Evolutionary conservation across 441 rosid species (phyloP).

Genomic region (Codiaeum variegatum): DNA sequence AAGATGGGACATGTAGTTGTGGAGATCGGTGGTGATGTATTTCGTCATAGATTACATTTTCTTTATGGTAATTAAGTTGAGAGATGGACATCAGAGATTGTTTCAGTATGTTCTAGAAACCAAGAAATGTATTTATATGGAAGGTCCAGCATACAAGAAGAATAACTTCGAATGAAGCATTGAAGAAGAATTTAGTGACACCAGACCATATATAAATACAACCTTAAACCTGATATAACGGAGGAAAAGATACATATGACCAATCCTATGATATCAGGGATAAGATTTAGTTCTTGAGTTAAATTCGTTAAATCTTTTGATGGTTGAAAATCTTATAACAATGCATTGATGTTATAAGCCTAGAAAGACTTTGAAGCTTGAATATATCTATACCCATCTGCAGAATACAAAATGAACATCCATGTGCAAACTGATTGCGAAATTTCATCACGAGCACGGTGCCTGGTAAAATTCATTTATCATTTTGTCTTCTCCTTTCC

Average conservation of each 20-base stretch:
- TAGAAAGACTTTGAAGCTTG: neutral
- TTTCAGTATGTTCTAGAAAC: neutral
- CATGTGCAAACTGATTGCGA: neutral
- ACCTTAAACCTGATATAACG: neutral
- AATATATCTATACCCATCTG: neutral
- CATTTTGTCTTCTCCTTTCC: neutral
- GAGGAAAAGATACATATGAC: neutral
- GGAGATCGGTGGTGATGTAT: constrained; percentile 52
- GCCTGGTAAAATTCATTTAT: neutral
- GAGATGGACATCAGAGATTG: neutral
- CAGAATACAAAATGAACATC: neutral
- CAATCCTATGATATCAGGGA: neutral
- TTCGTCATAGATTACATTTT: neutral
- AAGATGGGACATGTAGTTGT: constrained; percentile 60
- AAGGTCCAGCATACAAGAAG: neutral
- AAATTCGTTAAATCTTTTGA: neutral
- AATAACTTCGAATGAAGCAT: neutral
- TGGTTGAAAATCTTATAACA: neutral
- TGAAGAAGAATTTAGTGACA: neutral
- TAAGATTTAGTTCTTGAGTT: neutral
- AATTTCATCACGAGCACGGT: neutral
- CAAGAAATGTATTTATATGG: neutral
- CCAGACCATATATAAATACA: neutral
- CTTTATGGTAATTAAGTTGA: neutral
- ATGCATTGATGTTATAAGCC: neutral